Base-by-base conservation (phyloP, 495 filamentous ascomycete genomes). In the Podospora comata region DNA sequence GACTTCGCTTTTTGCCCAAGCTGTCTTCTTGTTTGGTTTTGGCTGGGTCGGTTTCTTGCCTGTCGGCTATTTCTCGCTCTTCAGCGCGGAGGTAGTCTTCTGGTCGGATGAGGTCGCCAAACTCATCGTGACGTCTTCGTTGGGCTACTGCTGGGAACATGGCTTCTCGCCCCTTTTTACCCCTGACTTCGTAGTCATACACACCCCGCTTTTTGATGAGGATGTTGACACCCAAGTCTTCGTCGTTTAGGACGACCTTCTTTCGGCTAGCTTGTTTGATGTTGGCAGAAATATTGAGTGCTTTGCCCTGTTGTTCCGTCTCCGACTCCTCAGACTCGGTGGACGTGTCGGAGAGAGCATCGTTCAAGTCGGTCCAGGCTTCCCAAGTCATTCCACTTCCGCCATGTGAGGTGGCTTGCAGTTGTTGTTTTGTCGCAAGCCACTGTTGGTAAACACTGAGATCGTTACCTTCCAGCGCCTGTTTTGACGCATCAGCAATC, bases 11-110 rank as follows among this genome's bases (percentile, higher is more conserved):
- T 81, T 94, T 93, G 26, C 96, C 96, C 48, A 97, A 84, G 44
- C 86, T 86, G 28, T 87, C 90, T 69, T 91, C 81, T 18, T 76
- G 77, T 26, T 70, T 79, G 67, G 74, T 81, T 63, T 79, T 78
- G 72, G 68, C 66, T 71, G 85, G 78, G 48, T 81, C 80, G 65
- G 81, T 71, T 59, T 86, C 83, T 65, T 84, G 85, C 62, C 80
- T 87, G 62, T 94, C 91, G 19, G 88, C 86, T 64, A 96, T 92
- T 68, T 97, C 93, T 27, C 90, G 85, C 78, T 98, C 95, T 73
- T 99, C 95, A 0, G 93, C 94, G 59, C 94, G 85, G n/a, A 97
- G 83, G 74, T 92, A 99, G 54, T 97, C 95, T 66, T 98, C 95
- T 0, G 94, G 92, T 60, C 92, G 85, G 71, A 98, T 96, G 65